Evolutionary conservation across 1,284 basidiomycete genomes (phyloP), one percentile per base, ranked within the genome.

Genomic region (Ceratobasidium sp.): DNA sequence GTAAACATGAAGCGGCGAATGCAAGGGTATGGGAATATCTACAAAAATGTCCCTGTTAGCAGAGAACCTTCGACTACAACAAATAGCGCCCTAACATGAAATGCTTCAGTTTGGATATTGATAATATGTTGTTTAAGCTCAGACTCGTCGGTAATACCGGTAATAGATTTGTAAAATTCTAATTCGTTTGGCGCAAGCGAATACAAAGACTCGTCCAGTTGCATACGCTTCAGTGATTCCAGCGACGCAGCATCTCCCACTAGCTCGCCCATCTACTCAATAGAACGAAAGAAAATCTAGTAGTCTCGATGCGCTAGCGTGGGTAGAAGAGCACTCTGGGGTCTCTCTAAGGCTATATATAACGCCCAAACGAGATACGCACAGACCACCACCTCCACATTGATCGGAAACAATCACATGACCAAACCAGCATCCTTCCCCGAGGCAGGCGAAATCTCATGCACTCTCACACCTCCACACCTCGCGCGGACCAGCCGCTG

Each of bases 111-210:
- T 74, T 85, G 85, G n/a, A 85, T 80, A 1, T 69, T 64, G 7
- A 86, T 57, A 41, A 87, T 83, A 76, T 88, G 86, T 59, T 79
- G 70, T 77, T 81, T 86, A 66, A 86, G 78, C 61, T 80, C 80
- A 2, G 82, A 80, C 0, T 82, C 80, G 69, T 83, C 79, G 4
- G 80, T 67, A 26, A 86, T 85, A 0, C 82, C 81, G 18, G 84
- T 85, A 69, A 82, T 80, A 5, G 71, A 30, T 76, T 82, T 83
- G 77, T 84, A 80, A 73, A 86, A 85, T 1, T 76, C 78, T 13
- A 80, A 57, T 55, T 83, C 82, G 2, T 80, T 78, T 32, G 74
- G 76, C 9, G 76, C 73, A n/a, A 79, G 76, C 6, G n/a, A 63
- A 54, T 76, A 76, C 11, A 46, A n/a, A 16, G 62, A 66, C 54